Evolutionary conservation across 345 rosid species (phyloP).

Genomic region (Citropsis articulata): DNA sequence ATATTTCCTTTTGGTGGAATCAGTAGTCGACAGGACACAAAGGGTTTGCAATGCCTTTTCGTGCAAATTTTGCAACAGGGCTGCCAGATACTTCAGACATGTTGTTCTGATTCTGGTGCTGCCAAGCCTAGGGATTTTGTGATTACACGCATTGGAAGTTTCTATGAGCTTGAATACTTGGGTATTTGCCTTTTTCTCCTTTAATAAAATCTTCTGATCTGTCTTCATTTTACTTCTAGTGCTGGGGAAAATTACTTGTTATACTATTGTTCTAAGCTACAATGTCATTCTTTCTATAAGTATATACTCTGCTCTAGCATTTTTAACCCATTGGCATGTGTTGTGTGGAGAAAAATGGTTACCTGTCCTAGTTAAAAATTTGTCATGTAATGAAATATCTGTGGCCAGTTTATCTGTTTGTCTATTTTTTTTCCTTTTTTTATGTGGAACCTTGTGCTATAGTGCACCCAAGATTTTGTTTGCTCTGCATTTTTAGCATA

Average conservation of each 20-base stretch:
- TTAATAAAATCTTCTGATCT: neutral
- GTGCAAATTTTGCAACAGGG: constrained; percentile 98
- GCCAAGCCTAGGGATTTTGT: constrained; percentile 92
- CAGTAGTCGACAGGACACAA: constrained; percentile 98
- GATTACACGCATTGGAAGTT: constrained; percentile 82
- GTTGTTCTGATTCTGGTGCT: constrained; percentile 72
- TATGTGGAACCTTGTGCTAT: neutral
- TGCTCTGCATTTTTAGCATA: constrained; percentile 5
- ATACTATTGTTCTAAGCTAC: neutral
- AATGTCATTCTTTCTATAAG: neutral
- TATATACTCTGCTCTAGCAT: neutral
- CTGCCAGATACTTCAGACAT: constrained; percentile 89
- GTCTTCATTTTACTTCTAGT: neutral
- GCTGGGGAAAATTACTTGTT: neutral
- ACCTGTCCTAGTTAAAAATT: neutral
- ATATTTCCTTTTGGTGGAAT: constrained; percentile 99
- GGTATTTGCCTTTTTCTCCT: constrained; percentile 42
- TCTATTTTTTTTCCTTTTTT: neutral
- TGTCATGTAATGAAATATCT: neutral
- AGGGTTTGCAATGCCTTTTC: constrained; percentile 96
- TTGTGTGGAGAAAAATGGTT: neutral
- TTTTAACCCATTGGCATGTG: neutral
- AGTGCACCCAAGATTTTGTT: neutral
- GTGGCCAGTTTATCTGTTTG: neutral
- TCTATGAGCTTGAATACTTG: constrained; percentile 94